Conservation (phyloP, 192 early-diverging fungal species). For the Gryganskiella cystojenkinii region DNA sequence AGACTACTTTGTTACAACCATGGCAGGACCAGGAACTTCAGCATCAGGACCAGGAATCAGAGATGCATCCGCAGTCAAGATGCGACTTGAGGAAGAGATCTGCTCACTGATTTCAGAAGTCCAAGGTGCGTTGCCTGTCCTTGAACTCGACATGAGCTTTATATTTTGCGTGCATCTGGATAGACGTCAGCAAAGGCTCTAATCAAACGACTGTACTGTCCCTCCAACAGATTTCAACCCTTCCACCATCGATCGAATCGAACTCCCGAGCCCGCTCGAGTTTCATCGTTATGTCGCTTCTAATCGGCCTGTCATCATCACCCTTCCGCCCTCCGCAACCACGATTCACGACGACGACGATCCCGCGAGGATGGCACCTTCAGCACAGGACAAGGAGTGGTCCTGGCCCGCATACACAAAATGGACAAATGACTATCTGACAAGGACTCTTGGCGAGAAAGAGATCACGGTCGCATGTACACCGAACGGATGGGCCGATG, state of each 20-base stretch:
- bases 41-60: constrained; percentile 4
- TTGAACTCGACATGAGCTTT: background rate
- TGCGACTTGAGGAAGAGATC: constrained; percentile 47
- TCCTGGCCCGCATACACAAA: constrained; percentile 56
- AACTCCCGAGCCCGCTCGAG: constrained; percentile 54
- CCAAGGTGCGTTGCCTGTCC: constrained; percentile 17
- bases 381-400: constrained; percentile 22
- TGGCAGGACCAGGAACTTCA: background rate
- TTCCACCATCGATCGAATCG: constrained; percentile 40
- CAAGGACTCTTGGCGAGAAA: constrained; percentile 31
- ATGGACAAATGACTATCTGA: constrained; percentile 63
- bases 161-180: background rate
- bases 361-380: constrained; percentile 13
- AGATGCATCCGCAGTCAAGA: constrained; percentile 28
- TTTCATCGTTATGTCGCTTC: constrained; percentile 55
- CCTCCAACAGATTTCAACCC: constrained; percentile 33
- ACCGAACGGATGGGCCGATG: constrained; percentile 57
- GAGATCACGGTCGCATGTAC: constrained; percentile 59
- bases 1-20: background rate
- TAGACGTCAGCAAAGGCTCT: background rate
- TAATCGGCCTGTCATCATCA: constrained; percentile 58
- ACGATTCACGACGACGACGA: constrained; percentile 12
- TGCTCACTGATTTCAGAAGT: constrained; percentile 36
- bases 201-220: background rate
- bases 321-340: constrained; percentile 22